A percentile compares a stretch with the other conserved stretches of the same genome.
phyloP scores from a whole-genome alignment of 148 eudicot genomes.

The Spergularia bocconei region DNA sequence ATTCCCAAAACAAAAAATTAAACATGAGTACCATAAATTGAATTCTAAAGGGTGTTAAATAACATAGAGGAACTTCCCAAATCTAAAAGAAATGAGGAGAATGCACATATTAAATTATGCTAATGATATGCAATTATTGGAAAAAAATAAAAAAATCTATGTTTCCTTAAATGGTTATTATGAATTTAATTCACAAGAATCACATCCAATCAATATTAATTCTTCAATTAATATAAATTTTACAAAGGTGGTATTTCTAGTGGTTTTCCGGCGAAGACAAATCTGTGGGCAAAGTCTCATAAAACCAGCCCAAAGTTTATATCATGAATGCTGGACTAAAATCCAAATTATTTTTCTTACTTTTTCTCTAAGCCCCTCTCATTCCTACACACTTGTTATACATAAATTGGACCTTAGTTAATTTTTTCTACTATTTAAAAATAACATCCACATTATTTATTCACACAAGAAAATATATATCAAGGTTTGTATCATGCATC shows the following conservation, averaged over 20 bases:
- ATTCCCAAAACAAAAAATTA: too few relatives aligned
- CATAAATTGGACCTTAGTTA: neutral
- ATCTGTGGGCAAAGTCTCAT: neutral
- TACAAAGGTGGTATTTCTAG: neutral
- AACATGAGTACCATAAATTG: too few relatives aligned
- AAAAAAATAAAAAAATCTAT: neutral
- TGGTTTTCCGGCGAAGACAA: neutral
- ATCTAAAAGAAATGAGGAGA: too few relatives aligned
- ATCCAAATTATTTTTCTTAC: neutral
- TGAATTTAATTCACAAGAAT: neutral
- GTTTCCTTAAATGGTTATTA: neutral
- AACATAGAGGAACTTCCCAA: too few relatives aligned
- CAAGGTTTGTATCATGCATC: too few relatives aligned
- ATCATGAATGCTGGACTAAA: neutral
- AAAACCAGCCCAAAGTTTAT: neutral
- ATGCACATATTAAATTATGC: neutral
- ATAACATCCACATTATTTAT: neutral
- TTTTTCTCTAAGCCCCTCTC: neutral
- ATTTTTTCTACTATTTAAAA: neutral
- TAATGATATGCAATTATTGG: neutral
- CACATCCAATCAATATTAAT: neutral
- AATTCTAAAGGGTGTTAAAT: too few relatives aligned
- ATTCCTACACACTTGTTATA: neutral
- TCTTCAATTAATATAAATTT: neutral
- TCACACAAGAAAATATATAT: too few relatives aligned